Conservation (phyloP, 2,329 filamentous ascomycete genomes). For the Alternaria tenuissima region DNA sequence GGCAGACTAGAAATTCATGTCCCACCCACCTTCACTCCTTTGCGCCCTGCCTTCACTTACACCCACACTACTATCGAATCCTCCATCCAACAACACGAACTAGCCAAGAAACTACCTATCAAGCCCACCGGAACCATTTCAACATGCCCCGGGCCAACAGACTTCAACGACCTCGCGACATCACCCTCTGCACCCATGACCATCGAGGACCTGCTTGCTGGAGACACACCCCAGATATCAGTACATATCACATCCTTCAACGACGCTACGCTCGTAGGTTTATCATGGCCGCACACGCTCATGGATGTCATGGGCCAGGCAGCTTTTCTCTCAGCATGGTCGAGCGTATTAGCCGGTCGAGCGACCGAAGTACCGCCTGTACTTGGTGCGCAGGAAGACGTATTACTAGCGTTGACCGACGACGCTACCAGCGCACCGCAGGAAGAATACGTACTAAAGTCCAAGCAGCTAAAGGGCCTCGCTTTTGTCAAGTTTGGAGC, state of each 20-base stretch:
- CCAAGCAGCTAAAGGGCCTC: background rate
- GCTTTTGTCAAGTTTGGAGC: background rate
- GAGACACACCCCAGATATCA: background rate
- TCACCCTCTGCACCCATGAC: background rate
- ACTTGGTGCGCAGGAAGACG: constrained; percentile 46
- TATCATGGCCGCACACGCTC: constrained; percentile 59
- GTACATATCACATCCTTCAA: background rate
- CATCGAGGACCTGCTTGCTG: background rate
- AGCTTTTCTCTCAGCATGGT: constrained; percentile 59
- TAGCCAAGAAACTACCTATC: background rate
- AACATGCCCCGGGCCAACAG: background rate
- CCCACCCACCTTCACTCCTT: background rate
- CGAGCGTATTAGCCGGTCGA: constrained; percentile 54
- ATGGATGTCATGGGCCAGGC: constrained; percentile 57
- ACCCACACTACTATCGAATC: background rate
- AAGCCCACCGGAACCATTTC: background rate
- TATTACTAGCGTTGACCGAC: constrained; percentile 30
- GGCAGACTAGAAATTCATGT: background rate
- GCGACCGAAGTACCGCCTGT: constrained; percentile 51
- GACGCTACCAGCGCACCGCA: too few species aligned
- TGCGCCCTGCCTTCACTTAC: background rate
- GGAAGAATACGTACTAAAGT: background rate
- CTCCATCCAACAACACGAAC: background rate
- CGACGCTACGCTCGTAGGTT: constrained; percentile 60
- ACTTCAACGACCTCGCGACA: background rate